Base-by-base conservation (phyloP, 2,329 filamentous ascomycete species). In the Camillea tinctor region DNA sequence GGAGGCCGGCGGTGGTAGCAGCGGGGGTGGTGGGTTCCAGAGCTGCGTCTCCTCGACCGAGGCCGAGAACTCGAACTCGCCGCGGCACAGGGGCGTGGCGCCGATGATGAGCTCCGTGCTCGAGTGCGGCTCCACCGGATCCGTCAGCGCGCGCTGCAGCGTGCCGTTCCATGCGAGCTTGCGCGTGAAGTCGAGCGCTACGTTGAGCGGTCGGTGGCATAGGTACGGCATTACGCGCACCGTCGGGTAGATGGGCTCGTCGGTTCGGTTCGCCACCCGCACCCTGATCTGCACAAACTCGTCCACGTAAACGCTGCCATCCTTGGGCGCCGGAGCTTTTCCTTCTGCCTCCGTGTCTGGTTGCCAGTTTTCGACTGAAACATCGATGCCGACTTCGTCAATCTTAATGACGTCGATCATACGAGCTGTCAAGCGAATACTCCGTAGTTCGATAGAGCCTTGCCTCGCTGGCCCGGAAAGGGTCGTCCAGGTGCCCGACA, bases 341-440 rank as follows among this genome's bases (percentile, higher is more conserved):
- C 48, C 15, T 6, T n/a, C 30, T 19, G 6, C 26, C 3, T 30
- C 26, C 13, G 26, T 9, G 26, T 63, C 59, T 30, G 56, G 26
- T 20, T 60, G 36, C 30, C 54, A 26, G 59, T 54, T 66, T 51
- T 78, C 75, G 24, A 92, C 80, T 0, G 77, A 80, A 15, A 92
- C 80, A 15, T 88, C 80, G 54, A 93, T 87, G 7, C 80, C 88
- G 4, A 97, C 75, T 66, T 96, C 92, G 54, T 95, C 91, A 4
- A 96, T 80, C 72, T 87, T 92, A 70, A 97, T 80, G 0, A 88
- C 88, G 63, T 96, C 91, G 51, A 96, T 88, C 89, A 96, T 96
- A 24, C 91, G 84, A 1, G 86, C 77, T 17, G 84, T 88, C 23
- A 97, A 79, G 9, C 90, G 84, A 52, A 97, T 84, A 36, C 86